phyloP scores from a whole-genome alignment of 2,329 filamentous ascomycete genomes.

The Metarhizium guizhouense region DNA sequence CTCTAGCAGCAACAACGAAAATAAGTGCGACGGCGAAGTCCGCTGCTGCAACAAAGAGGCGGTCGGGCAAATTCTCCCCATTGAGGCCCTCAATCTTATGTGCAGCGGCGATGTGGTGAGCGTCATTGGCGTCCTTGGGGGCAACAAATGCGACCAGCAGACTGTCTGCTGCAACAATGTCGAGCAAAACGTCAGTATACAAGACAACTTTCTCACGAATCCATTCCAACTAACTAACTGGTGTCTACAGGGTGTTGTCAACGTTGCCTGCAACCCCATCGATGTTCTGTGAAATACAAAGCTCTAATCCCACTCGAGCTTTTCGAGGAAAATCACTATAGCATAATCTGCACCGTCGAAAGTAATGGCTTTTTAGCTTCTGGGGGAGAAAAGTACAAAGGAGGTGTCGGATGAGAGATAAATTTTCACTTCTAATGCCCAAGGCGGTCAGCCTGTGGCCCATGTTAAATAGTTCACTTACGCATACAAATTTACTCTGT shows the following conservation, averaged over 20 bases:
- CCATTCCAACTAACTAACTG: too few relatives aligned
- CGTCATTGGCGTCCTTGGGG: background rate
- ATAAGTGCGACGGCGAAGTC: background rate
- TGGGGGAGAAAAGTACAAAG: background rate
- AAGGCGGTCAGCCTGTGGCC: background rate
- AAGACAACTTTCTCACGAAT: too few relatives aligned
- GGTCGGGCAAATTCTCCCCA: too few relatives aligned
- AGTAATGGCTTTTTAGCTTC: background rate
- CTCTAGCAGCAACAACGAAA: too few relatives aligned
- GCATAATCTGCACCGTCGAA: background rate
- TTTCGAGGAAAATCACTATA: background rate
- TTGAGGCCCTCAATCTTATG: too few relatives aligned
- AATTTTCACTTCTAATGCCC: background rate
- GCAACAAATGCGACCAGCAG: background rate
- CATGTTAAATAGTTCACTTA: background rate
- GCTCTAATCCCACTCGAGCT: background rate
- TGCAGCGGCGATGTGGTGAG: background rate
- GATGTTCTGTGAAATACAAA: too few relatives aligned
- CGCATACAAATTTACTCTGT: background rate
- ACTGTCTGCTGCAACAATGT: background rate
- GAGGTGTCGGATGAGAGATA: background rate
- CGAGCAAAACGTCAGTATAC: background rate
- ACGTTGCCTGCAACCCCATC: background rate
- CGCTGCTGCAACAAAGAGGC: background rate
- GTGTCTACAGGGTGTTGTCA: background rate